Evolutionary conservation across 2,329 filamentous ascomycete genomes (phyloP), one percentile per base, ranked within the genome.

Genomic region (Septoria petroselini): DNA sequence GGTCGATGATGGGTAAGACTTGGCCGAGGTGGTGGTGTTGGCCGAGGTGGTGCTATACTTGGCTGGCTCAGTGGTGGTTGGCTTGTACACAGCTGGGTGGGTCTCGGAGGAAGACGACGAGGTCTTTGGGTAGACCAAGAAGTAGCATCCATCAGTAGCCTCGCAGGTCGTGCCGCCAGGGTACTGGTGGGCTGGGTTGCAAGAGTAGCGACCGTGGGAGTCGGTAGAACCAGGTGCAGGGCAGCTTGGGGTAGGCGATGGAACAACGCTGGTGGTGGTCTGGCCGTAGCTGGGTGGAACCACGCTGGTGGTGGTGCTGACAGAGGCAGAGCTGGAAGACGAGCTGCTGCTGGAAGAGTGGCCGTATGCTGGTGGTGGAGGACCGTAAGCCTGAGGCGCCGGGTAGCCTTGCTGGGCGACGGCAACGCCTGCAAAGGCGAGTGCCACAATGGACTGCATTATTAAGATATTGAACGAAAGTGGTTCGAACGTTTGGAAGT

Each of bases 151-250:
- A 9, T 44, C 44, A 8, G 54, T 45, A 4, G 46, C 51, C 38
- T 52, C 18, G 40, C 58, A 59, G 6, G 31, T 38, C 4, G 47
- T 49, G 15, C 57, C 57, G 19, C 44, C 42, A n/a, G 57, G 55
- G 47, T 58, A 58, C 29, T 21, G 15, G 41, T 55, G 42, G 18
- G 58, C 58, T 30, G 54, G 48, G 51, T 54, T 45, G 47, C 48
- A 52, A 21, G 38, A 41, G 45, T 50, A 51, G 7, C 45, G 37
- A n/a, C 41, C 17, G 5, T 27, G 23, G 9, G 23, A 27, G 14
- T 50, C 40, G 41, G 12, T 15, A 14, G 21, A 23, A 14, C 45
- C 45, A 21, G 45, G 25, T 2, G 45, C 45, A 23, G 43, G 33
- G 25, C 43, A 48, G 30, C 37, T 49, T 42, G 46, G 39, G 30